Base-by-base conservation (phyloP, 2,329 filamentous ascomycete species). In the Cordyceps tenuipes region DNA sequence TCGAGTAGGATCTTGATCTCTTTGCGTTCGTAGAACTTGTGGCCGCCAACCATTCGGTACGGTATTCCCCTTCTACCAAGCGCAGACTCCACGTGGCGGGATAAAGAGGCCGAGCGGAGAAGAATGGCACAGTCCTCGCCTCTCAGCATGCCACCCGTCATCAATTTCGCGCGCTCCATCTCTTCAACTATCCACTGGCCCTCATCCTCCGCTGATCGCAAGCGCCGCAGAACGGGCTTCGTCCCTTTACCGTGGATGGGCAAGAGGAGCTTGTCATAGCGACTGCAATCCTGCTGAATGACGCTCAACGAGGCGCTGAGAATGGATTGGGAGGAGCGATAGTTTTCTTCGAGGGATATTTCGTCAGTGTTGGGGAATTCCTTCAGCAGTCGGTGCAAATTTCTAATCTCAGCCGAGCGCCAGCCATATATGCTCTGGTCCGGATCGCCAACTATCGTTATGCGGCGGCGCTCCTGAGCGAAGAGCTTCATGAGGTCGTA, bases 361-460 rank as follows among this genome's bases (percentile, higher is more conserved):
- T 94, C 88, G 5, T 91, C 82, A 0, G 91, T 94, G 29, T 88
- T 82, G 0, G 86, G 86, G 68, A 89, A 97, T 61, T 90, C 86
- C 47, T 78, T 77, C 57, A 91, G 82, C 78, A 99, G 86, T 2
- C 89, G 85, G 64, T 84, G 83, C 52, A 97, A 79, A 67, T 97
- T 99, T 70, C 88, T 88, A 66, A 93, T 90, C 71, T 99, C 93
- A 10, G 94, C 93, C 8, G 91, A 92, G 21, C 93, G 87, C 80
- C 95, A 99, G 21, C 93, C 90, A 70, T 97, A 99, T 61, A 99
- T 99, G 71, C 92, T 97, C 73, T 99, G 93, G 71, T 99, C 94
- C 0, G 94, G 93, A 70, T 99, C 93, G 39, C 93, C 94, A 5
- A 99, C 94, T 62, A 97, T 90, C 0, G 93, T 97, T 65, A 97